These are phyloP conservation scores for Fusarium longipes DNA, from an alignment of 2,329 filamentous ascomycete species.

Conservation along the genomic window DNA sequence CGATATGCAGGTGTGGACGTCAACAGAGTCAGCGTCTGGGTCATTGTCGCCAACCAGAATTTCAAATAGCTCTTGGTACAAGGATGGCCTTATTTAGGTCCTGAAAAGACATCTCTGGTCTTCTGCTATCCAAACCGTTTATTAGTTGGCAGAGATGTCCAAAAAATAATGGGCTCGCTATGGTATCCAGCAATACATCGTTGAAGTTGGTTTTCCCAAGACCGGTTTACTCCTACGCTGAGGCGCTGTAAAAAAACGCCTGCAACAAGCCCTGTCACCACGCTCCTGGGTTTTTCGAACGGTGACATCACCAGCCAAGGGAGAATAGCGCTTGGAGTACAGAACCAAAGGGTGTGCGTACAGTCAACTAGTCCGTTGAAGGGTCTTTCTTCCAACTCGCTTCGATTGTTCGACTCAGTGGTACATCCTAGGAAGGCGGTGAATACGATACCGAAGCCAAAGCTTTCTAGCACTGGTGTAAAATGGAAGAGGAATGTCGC, in stretches of 20 bases:
- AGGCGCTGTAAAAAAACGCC: constrained; percentile 20
- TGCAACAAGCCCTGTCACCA: constrained; percentile 40
- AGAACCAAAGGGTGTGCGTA: constrained; percentile 24
- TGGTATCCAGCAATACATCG: background rate
- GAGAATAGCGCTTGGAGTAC: constrained; percentile 19
- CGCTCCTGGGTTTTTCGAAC: constrained; percentile 37
- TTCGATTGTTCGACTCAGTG: constrained; percentile 33
- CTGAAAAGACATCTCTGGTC: background rate
- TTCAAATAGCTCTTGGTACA: constrained; percentile 26
- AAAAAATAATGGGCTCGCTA: constrained; percentile 6
- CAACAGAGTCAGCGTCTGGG: constrained; percentile 32
- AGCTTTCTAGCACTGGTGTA: constrained; percentile 10
- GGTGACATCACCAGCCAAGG: constrained; percentile 44
- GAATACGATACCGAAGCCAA: constrained; percentile 27
- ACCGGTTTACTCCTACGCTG: background rate
- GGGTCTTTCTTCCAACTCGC: constrained; percentile 32
- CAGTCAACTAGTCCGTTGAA: constrained; percentile 27
- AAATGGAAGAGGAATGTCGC: constrained; percentile 15
- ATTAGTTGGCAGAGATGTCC: background rate
- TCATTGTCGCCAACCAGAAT: constrained; percentile 24
- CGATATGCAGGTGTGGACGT: constrained; percentile 34
- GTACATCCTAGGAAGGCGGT: constrained; percentile 37
- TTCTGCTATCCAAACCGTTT: background rate
- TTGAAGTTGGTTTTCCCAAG: constrained; percentile 10
- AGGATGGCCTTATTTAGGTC: constrained; percentile 6